Evolutionary conservation across 139 green algal species (phyloP).

Genomic region (Chlorella sorokiniana): DNA sequence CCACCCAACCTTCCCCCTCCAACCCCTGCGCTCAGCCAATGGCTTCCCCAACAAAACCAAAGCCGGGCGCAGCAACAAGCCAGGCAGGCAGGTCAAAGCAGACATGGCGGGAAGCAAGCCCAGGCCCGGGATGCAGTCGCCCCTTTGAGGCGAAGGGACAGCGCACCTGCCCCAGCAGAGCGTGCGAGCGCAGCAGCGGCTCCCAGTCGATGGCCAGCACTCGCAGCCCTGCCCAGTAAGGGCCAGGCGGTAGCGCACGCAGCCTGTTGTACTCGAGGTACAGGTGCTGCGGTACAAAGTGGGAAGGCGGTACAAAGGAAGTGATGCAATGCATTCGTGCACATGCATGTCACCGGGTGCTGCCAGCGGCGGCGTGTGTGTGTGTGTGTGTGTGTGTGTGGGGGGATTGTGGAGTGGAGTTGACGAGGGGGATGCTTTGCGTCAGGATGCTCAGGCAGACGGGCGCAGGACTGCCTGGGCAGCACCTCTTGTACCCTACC

Average conservation of each 20-base stretch:
- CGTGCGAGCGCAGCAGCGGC: conserved; percentile 19
- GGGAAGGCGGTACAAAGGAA: background rate
- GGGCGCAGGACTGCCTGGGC: background rate
- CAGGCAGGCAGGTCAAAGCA: no score
- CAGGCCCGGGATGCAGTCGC: no score
- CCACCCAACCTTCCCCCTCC: no score
- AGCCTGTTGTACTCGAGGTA: conserved; percentile 35
- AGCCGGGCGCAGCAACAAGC: background rate
- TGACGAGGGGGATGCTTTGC: no score
- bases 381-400: no score
- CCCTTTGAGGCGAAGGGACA: no score
- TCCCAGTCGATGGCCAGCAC: conserved; percentile 31
- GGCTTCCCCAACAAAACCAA: background rate
- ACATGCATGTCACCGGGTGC: no score
- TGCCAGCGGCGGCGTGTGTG: no score
- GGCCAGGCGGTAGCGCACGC: conserved; percentile 8
- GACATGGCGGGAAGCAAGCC: no score
- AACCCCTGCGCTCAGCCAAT: no score
- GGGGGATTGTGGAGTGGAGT: no score
- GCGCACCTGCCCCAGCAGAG: conserved; percentile 4
- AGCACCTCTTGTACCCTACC: background rate
- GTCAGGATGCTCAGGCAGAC: background rate
- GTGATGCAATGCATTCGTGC: no score
- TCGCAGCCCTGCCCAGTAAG: background rate
- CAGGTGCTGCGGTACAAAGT: background rate